Conservation (phyloP, 139 green algal genomes). For the Chlorella sp. region DNA sequence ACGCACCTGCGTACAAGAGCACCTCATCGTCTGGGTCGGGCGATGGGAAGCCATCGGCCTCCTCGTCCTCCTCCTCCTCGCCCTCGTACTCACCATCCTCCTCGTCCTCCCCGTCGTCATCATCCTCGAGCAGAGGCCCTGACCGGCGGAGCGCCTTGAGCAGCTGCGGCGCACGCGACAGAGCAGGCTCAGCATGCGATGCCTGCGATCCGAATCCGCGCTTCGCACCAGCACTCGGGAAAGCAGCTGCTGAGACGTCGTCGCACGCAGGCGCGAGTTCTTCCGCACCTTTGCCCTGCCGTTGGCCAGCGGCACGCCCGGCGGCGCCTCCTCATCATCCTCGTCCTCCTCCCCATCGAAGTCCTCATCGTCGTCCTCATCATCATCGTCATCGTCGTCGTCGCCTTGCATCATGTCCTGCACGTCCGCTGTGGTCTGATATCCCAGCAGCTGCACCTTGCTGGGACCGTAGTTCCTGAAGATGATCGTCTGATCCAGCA, state of each 20-base stretch:
- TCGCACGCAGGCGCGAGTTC: no score
- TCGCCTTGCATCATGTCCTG: not conserved
- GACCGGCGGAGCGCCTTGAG: no score
- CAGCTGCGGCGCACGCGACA: no score
- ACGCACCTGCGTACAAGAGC: no score
- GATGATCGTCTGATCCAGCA: not conserved
- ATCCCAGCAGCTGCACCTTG: not conserved
- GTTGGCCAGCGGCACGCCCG: not conserved
- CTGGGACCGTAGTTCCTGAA: constrained; percentile 2
- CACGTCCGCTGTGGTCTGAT: not conserved
- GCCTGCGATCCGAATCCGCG: not conserved
- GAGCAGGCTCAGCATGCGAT: not conserved
- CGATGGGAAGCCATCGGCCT: no score
- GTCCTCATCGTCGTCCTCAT: constrained; percentile 2
- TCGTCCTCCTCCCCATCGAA: constrained; percentile 4
- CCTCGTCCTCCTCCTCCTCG: not conserved
- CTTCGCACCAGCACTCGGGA: constrained; percentile 1
- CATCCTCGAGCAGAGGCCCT: constrained; percentile 4
- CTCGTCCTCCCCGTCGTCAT: not conserved
- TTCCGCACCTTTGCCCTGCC: no score
- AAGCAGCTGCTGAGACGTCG: not conserved
- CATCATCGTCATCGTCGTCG: constrained; percentile 1
- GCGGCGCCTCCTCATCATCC: constrained; percentile 2
- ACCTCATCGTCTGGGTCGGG: no score
- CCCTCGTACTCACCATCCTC: not conserved